Evolutionary conservation across 129 eudicot genomes (phyloP).

Genomic region (sunflower (Helianthus annuus)): DNA sequence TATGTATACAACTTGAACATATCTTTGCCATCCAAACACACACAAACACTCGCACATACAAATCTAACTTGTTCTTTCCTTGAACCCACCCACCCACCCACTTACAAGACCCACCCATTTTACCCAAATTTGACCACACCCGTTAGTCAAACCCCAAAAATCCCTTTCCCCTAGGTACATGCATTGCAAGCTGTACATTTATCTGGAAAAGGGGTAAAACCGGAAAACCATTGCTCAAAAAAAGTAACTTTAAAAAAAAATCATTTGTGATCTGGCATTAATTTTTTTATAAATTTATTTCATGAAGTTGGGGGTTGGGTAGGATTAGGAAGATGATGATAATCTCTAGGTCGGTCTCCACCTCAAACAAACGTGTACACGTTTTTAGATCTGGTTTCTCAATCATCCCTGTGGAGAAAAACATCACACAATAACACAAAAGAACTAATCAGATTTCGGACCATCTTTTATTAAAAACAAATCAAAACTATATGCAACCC

Average conservation of each 20-base stretch:
- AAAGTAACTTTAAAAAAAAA: not conserved
- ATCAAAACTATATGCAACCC: slow-evolving; percentile 17
- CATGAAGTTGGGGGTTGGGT: slow-evolving; percentile 1
- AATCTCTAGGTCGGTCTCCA: slow-evolving; percentile 48
- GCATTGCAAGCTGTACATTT: not conserved
- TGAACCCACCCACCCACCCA: not conserved
- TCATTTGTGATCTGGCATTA: not conserved
- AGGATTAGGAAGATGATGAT: slow-evolving; percentile 30
- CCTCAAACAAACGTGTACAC: slow-evolving; percentile 44
- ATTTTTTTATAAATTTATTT: not conserved
- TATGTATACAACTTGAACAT: not conserved
- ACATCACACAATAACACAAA: slow-evolving; percentile 45
- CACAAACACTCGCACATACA: slow-evolving; percentile 21
- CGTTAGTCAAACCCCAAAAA: slow-evolving; percentile 17
- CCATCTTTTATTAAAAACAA: slow-evolving; percentile 14
- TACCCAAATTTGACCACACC: slow-evolving; percentile 31
- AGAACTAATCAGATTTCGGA: slow-evolving; percentile 70
- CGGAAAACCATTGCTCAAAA: not conserved
- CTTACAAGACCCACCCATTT: not conserved
- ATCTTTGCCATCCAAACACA: slow-evolving; percentile 17
- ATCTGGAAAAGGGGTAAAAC: not conserved
- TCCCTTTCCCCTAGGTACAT: slow-evolving; percentile 10
- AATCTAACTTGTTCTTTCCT: slow-evolving; percentile 23
- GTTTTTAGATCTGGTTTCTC: slow-evolving; percentile 50
- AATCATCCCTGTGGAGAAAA: slow-evolving; percentile 79